Base-by-base conservation (phyloP, 192 early-diverging fungal genomes). In the Phlyctochytrium planicorne region DNA sequence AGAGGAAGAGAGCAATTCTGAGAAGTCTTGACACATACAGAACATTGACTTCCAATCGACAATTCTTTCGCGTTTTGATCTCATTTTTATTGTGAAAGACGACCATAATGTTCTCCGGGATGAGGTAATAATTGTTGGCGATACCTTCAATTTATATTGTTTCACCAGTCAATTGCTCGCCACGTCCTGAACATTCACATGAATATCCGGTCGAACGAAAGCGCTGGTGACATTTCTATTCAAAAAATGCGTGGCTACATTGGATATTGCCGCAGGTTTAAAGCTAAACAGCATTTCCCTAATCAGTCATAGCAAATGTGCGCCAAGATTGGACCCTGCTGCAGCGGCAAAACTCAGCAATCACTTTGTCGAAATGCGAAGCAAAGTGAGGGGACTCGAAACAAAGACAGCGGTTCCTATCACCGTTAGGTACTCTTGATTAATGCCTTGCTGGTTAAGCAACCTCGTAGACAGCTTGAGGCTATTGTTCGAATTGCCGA, bases 1-100 rank as follows among this genome's bases (percentile, higher is more conserved):
- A 66, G 4, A 25, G 10, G 27, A 10, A 29, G 16, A 24, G 55
- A 50, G 12, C 10, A 14, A 14, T 10, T n/a, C n/a, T 50, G 10
- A 50, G 40, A 50, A 59, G 2, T 62, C n/a, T 61, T 17, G n/a
- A 3, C 62, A 25, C 3, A 2, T 53, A 20, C 63, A 89, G 87
- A 99, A 99, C 71, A 98, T 99, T 71, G 97, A 99, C 80, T 99
- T 99, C 81, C 97, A 99, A 85, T 92, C 95, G 0, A 99, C 97
- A 1, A 97, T 99, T 66, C 87, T 99, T 80, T 99, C 97, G 52
- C 90, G 97, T 80, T 99, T 99, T 64, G 97, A 99, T 80, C 91
- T 98, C 89, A 99, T 99, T 67, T 99, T 99, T 66, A 97, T 99
- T 70, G 89, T 99, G 33, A 92, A 91, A 69, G 97, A 99, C 78